Evolutionary conservation across 495 filamentous ascomycete genomes (phyloP).

Genomic region (Aspergillus leporis): DNA sequence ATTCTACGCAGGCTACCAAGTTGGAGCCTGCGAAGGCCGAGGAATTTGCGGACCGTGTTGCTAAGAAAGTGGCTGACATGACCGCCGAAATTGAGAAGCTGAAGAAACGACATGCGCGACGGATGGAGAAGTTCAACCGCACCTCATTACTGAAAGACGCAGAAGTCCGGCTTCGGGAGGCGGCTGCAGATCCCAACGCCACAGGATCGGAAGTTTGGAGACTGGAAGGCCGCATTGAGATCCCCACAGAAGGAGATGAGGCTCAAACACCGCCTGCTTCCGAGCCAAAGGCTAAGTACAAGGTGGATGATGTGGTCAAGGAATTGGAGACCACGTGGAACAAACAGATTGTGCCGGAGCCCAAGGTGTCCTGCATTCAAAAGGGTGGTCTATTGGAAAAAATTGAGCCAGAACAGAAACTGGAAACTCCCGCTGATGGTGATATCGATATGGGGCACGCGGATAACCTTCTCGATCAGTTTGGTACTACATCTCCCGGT

Average conservation of each 20-base stretch:
- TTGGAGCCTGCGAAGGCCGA: conserved; percentile 67
- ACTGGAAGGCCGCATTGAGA: conserved; percentile 58
- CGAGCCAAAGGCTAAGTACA: conserved; percentile 50
- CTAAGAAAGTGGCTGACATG: conserved; percentile 62
- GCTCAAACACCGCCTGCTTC: conserved; percentile 34
- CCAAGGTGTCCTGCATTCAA: conserved; percentile 65
- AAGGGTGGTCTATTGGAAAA: conserved; percentile 72
- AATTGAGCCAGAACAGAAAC: conserved; percentile 47
- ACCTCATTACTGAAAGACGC: conserved; percentile 63
- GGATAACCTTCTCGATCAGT: conserved; percentile 61
- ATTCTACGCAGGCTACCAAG: conserved; percentile 57
- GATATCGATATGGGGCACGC: conserved; percentile 69
- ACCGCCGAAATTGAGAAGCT: conserved; percentile 79
- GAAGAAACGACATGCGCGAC: conserved; percentile 72
- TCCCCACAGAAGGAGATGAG: conserved; percentile 52
- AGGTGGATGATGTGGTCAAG: conserved; percentile 60
- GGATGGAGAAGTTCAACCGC: conserved; percentile 71
- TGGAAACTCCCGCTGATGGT: conserved; percentile 49
- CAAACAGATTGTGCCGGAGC: conserved; percentile 56
- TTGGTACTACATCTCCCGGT: conserved; percentile 52
- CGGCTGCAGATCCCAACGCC: conserved; percentile 50
- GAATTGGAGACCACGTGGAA: conserved; percentile 57
- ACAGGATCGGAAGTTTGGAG: conserved; percentile 61
- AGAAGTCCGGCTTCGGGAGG: conserved; percentile 55
- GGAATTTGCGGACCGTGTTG: conserved; percentile 74